Percentiles rank a stretch among this genome's conserved stretches.
phyloP scores from a whole-genome alignment of 306 rosid species.

The Medicago truncatula region MtrunA17r5.0-ANR NC_053045.1:63565501-63566000 shows the following conservation, averaged over 20 bases:
- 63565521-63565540: conserved; percentile 2
- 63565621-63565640: conserved; percentile 14
- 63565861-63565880: neutral
- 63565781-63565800: neutral
- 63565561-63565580: neutral
- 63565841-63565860: neutral
- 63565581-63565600: neutral
- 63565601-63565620: neutral
- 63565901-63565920: neutral
- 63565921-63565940: neutral
- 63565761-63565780: neutral
- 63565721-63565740: too few relatives aligned
- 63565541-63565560: neutral
- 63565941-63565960: neutral
- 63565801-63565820: neutral
- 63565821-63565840: neutral
- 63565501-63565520: conserved; percentile 32
- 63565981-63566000: neutral
- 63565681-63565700: neutral
- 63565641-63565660: conserved; percentile 19
- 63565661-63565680: conserved; percentile 16
- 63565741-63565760: neutral
- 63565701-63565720: too few relatives aligned
- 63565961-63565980: neutral
- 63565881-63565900: neutral